Conservation (phyloP, 2,329 filamentous ascomycete species). For the Fusarium sublunatum region DNA sequence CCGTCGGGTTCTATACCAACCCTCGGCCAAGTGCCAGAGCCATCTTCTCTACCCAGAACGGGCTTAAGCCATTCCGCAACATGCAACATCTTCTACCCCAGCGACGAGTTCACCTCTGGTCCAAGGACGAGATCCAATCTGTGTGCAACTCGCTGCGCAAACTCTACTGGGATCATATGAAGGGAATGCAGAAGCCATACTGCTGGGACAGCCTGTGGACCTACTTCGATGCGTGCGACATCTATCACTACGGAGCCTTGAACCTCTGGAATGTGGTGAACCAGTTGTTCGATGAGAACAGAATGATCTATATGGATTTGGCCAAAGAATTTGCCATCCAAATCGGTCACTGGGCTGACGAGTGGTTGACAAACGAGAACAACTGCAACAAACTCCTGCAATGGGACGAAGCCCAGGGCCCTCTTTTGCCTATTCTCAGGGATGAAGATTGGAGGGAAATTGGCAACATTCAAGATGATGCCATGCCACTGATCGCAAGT, state of each 20-base stretch:
- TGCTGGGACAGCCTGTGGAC: conserved; percentile 57
- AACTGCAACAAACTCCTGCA: conserved; percentile 50
- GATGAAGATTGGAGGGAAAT: conserved; percentile 45
- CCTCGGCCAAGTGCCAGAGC: conserved; percentile 48
- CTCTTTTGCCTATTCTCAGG: conserved; percentile 47
- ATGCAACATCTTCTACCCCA: conserved; percentile 45
- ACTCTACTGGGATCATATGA: conserved; percentile 52
- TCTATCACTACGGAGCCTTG: conserved; percentile 59
- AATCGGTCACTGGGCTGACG: conserved; percentile 52
- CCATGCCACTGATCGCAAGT: conserved; percentile 46
- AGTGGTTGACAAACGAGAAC: conserved; percentile 48
- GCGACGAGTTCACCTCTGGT: conserved; percentile 54
- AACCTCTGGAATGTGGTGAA: conserved; percentile 62
- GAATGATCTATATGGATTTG: conserved; percentile 47
- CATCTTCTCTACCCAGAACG: conserved; percentile 55
- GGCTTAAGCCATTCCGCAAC: conserved; percentile 46
- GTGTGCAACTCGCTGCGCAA: conserved; percentile 55
- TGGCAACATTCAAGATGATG: conserved; percentile 47
- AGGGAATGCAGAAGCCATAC: conserved; percentile 46
- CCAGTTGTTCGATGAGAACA: conserved; percentile 56
- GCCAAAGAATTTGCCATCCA: conserved; percentile 42
- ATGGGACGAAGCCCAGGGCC: conserved; percentile 46
- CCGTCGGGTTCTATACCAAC: conserved; percentile 53
- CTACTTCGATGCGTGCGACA: conserved; percentile 61
- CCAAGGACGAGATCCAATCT: conserved; percentile 53